phyloP scores from a whole-genome alignment of 2,329 filamentous ascomycete genomes.

The Sordariomycetes sp. region DNA sequence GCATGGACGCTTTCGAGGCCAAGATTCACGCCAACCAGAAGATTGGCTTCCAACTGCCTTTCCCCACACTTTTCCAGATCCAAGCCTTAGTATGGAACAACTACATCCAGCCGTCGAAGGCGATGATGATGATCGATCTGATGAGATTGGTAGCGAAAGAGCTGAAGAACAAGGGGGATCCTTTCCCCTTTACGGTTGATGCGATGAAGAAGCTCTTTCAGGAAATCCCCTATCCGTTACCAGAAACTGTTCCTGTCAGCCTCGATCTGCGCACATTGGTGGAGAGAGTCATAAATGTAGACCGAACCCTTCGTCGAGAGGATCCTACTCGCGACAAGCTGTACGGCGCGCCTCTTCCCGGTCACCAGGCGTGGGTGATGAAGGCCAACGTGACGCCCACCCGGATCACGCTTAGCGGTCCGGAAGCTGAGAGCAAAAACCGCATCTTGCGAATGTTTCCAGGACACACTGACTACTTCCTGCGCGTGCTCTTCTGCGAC shows the following conservation, averaged over 20 bases:
- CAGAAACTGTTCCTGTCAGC: slow-evolving; percentile 32
- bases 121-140: slow-evolving; percentile 32
- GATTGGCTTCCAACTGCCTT: slow-evolving; percentile 27
- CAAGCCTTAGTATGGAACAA: slow-evolving; percentile 55
- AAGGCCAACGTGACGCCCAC: slow-evolving; percentile 52
- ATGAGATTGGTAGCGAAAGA: slow-evolving; percentile 23
- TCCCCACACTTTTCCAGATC: slow-evolving; percentile 50
- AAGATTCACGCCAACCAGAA: slow-evolving; percentile 11
- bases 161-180: slow-evolving; percentile 12
- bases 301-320: slow-evolving; percentile 22
- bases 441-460: slow-evolving; percentile 60
- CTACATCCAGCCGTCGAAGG: slow-evolving; percentile 46
- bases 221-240: slow-evolving; percentile 44
- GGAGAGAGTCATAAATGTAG: slow-evolving; percentile 25
- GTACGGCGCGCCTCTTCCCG: slow-evolving; percentile 16
- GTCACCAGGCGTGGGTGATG: slow-evolving; percentile 41
- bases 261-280: slow-evolving; percentile 32
- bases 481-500: slow-evolving; percentile 65
- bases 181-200: slow-evolving; percentile 35
- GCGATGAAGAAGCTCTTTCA: slow-evolving; percentile 44
- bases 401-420: slow-evolving; percentile 46
- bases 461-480: slow-evolving; percentile 50
- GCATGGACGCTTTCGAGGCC: slow-evolving; percentile 21
- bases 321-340: slow-evolving; percentile 12
- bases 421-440: slow-evolving; percentile 60